These are phyloP conservation scores for Kurtzmaniella quercitrusa DNA, from an alignment of 1,139 yeast species.

Conservation along the genomic window DNA sequence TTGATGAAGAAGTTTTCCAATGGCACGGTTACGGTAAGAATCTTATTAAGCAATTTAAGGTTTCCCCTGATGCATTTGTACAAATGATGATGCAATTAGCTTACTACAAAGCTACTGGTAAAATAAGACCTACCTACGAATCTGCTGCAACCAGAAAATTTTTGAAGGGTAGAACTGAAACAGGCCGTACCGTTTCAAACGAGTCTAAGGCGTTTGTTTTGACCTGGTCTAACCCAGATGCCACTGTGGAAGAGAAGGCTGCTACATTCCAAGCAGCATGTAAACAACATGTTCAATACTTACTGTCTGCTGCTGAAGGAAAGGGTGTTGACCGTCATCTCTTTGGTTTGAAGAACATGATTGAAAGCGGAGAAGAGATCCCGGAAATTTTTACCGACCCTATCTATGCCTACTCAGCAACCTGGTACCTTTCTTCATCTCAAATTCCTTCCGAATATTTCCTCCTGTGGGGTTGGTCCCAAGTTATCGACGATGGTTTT, in stretches of 20 bases:
- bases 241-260: slow-evolving; percentile 57
- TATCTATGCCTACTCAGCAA: slow-evolving; percentile 64
- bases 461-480: slow-evolving; percentile 96
- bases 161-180: slow-evolving; percentile 93
- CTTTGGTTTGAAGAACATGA: slow-evolving; percentile 79
- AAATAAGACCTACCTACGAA: slow-evolving; percentile 87
- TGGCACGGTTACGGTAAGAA: slow-evolving; percentile 70
- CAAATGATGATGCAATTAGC: slow-evolving; percentile 77
- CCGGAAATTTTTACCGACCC: slow-evolving; percentile 80
- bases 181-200: slow-evolving; percentile 82
- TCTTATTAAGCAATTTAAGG: slow-evolving; percentile 63
- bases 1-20: slow-evolving; percentile 65
- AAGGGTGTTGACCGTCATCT: slow-evolving; percentile 92
- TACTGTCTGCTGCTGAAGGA: slow-evolving; percentile 79
- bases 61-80: slow-evolving; percentile 74
- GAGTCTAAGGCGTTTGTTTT: slow-evolving; percentile 72
- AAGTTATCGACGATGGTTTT: slow-evolving; percentile 90
- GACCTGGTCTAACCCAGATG: slow-evolving; percentile 64
- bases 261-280: slow-evolving; percentile 71
- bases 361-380: slow-evolving; percentile 53
- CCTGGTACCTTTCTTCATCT: slow-evolving; percentile 88
- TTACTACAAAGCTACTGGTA: slow-evolving; percentile 76
- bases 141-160: slow-evolving; percentile 91
- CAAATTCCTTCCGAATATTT: slow-evolving; percentile 86
- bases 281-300: slow-evolving; percentile 69